A percentile compares a stretch with the other conserved stretches of the same genome.
Evolutionary conservation across 73 alveolate genomes (phyloP).

Genomic region (Symbiodinium natans): DNA sequence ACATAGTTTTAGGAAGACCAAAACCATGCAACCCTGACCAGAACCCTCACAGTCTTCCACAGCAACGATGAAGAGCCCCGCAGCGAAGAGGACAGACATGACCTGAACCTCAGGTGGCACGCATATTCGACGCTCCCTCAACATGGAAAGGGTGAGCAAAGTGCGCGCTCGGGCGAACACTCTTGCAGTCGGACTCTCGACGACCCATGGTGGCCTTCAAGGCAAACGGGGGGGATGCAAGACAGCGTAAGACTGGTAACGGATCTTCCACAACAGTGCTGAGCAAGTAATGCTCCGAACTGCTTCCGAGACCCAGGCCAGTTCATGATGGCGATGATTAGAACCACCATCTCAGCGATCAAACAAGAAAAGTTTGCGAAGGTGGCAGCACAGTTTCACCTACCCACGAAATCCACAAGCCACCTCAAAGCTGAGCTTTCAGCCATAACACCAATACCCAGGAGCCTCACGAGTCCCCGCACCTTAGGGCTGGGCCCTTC

Average conservation of each 20-base stretch:
- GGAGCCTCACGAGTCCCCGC: slow-evolving; percentile 47
- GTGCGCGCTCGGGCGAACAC: not conserved
- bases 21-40: too few species aligned
- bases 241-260: not conserved
- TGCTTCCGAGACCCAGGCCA: not conserved
- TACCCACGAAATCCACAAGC: too few species aligned
- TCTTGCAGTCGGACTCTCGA: slow-evolving; percentile 53
- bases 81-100: slow-evolving; percentile 81
- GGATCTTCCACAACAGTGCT: not conserved
- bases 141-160: not conserved
- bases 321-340: slow-evolving; percentile 77
- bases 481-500: not conserved
- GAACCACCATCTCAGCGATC: slow-evolving; percentile 13
- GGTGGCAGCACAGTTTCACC: too few species aligned
- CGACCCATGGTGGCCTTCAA: slow-evolving; percentile 85
- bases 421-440: too few species aligned
- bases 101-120: slow-evolving; percentile 35
- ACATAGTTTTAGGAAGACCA: too few species aligned
- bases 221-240: not conserved
- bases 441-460: slow-evolving; percentile 86
- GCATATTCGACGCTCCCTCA: not conserved
- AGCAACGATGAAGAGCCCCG: slow-evolving; percentile 86
- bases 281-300: not conserved
- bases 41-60: slow-evolving; percentile 31
- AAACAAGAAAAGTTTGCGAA: not conserved